Percentiles rank a stretch among this genome's conserved stretches.
Conservation (phyloP, 2,329 filamentous ascomycete species). For the Phyllosticta citribraziliensis region DNA sequence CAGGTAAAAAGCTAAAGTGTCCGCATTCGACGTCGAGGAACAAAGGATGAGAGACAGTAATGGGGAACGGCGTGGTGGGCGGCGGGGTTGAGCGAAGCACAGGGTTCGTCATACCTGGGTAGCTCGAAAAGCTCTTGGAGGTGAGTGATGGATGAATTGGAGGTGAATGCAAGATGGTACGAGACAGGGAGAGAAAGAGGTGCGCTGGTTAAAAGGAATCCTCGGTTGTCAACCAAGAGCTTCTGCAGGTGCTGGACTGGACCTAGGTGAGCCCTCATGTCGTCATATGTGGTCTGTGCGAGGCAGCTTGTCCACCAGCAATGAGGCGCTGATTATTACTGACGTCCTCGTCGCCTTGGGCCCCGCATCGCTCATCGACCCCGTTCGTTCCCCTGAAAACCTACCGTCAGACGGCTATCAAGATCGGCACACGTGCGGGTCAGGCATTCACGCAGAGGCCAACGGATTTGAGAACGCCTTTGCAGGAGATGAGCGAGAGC, state of each 20-base stretch:
- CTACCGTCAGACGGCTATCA: not conserved
- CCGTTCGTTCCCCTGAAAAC: not conserved
- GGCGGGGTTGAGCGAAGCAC: too few relatives aligned
- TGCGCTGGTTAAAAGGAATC: not conserved
- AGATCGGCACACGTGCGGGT: not conserved
- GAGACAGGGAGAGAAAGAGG: not conserved
- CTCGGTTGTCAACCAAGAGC: not conserved
- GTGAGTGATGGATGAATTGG: not conserved
- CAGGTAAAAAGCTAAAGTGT: not conserved
- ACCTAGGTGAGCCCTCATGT: not conserved
- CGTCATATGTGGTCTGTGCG: not conserved
- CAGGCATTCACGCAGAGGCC: not conserved
- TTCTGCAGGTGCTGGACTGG: not conserved
- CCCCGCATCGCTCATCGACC: not conserved
- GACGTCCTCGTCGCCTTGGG: not conserved
- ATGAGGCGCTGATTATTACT: not conserved
- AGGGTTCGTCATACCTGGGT: not conserved
- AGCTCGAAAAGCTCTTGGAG: not conserved
- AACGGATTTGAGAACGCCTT: not conserved
- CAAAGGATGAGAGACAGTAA: not conserved
- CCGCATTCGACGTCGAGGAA: not conserved
- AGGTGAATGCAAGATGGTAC: not conserved
- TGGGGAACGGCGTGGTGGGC: not conserved
- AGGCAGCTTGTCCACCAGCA: not conserved
- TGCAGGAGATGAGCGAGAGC: not conserved